phyloP scores from a whole-genome alignment of 345 rosid genomes.

The Ceriops zippeliana region DNA sequence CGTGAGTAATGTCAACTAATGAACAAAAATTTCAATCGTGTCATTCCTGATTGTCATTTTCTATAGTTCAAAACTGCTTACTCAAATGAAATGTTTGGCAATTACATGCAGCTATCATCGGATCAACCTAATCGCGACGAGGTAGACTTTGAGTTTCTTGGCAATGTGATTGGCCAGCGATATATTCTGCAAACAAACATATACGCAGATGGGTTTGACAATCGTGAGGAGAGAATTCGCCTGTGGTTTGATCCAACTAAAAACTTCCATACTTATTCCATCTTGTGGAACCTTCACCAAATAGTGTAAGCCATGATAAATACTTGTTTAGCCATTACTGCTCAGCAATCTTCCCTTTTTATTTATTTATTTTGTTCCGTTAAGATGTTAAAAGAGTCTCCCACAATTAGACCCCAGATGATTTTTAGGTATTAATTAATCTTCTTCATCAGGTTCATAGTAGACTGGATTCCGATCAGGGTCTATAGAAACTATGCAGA shows the following conservation, averaged over 20 bases:
- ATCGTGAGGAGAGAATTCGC: constrained; percentile 70
- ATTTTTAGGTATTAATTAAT: not conserved
- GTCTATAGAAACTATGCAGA: constrained; percentile 69
- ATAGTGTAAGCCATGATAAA: constrained; percentile 52
- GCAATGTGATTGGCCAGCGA: constrained; percentile 65
- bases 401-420: too few species aligned
- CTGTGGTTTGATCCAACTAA: constrained; percentile 93
- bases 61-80: not conserved
- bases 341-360: too few species aligned
- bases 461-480: constrained; percentile 70
- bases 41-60: not conserved
- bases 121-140: constrained; percentile 75
- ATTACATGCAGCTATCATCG: constrained; percentile 48
- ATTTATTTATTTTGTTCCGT: too few species aligned
- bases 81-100: not conserved
- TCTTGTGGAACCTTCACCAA: constrained; percentile 81
- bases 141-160: constrained; percentile 78
- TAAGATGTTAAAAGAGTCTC: too few species aligned
- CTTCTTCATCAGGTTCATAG: constrained; percentile 53
- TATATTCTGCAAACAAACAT: constrained; percentile 82
- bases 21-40: too few species aligned
- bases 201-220: constrained; percentile 57
- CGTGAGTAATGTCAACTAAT: constrained; percentile 33
- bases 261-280: constrained; percentile 69
- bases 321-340: too few species aligned